Percentiles rank a stretch among this genome's conserved stretches.
Conservation (phyloP, 2,329 filamentous ascomycete species). For the Hypoxylon sp. region DNA sequence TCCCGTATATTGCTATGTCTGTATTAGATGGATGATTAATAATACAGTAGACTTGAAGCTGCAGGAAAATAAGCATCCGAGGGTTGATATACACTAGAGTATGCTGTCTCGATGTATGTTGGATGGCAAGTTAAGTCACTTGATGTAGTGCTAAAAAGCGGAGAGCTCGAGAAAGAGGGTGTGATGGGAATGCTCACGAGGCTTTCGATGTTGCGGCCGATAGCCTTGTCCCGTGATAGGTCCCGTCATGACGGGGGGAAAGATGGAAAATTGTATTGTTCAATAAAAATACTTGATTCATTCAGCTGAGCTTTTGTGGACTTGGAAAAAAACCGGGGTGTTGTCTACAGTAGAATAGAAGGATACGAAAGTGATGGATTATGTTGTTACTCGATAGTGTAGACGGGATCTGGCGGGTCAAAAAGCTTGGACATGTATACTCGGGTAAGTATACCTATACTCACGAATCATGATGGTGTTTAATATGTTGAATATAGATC, state of each 20-base stretch:
- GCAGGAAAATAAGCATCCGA: constrained; percentile 6
- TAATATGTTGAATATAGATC: neutral
- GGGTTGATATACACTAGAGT: constrained; percentile 23
- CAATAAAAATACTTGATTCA: neutral
- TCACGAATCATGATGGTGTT: neutral
- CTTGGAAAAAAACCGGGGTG: neutral
- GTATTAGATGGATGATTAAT: constrained; percentile 7
- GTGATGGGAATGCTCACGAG: constrained; percentile 46
- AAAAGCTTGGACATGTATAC: constrained; percentile 12
- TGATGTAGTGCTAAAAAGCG: constrained; percentile 39
- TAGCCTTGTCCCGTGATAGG: constrained; percentile 42
- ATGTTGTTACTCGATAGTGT: neutral
- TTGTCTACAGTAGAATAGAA: neutral
- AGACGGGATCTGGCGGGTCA: constrained; percentile 4
- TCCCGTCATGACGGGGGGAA: constrained; percentile 3
- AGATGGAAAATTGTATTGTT: neutral
- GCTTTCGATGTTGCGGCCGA: constrained; percentile 24
- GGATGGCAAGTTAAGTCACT: constrained; percentile 42
- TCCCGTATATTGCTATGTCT: constrained; percentile 7
- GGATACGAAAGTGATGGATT: neutral
- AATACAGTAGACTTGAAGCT: constrained; percentile 4
- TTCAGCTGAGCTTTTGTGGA: constrained; percentile 8
- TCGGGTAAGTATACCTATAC: constrained; percentile 12
- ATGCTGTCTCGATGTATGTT: constrained; percentile 15
- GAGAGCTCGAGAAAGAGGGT: constrained; percentile 39